Base-by-base conservation (phyloP, 345 rosid species). In the Clausena lansium region DNA sequence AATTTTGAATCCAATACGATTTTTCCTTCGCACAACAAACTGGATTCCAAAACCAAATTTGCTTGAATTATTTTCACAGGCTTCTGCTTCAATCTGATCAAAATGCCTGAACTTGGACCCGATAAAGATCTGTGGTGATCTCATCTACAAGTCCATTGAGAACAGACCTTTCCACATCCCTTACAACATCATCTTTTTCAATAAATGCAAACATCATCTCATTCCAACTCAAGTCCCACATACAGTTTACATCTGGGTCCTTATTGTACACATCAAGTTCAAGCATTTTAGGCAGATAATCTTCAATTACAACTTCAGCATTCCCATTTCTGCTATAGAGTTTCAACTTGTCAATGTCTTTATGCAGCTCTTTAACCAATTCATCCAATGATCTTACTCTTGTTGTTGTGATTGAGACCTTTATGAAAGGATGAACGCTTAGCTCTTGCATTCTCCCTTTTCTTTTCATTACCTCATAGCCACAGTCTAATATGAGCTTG, bases 191-290 rank as follows among this genome's bases (percentile, higher is more conserved):
- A 41, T 92, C 94, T 78, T 87, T 91, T 78, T 91, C 97, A 27
- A 84, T 73, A 74, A 87, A 86, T 22, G 84, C 85, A 35, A 78
- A 52, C 88, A 76, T 82, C 50, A 36, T 76, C 52, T 77, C 80
- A 10, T 88, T 82, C 99, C 99, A 94, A 20, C 94, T 94, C 75
- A 82, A 80, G 61, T 96, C 98, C 98, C 99, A 94, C 95, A 91
- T 92, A 55, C 92, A 92, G 81, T 91, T 91, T 71, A 92, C 38
- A 79, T 87, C 94, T 20, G 91, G 88, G 39, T 89, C 89, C 71
- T 81, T 81, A 73, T 79, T 54, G 39, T 86, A 22, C 45, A 96
- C 81, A 79, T 96, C 98, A 47, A 70, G 74, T 76, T 88, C 95
- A 38, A 94, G 84, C 88, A 92, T 88, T 76, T 77, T 85, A 5